phyloP scores from a whole-genome alignment of 352 stramenopile genomes.

The Pythium chondricola region DNA sequence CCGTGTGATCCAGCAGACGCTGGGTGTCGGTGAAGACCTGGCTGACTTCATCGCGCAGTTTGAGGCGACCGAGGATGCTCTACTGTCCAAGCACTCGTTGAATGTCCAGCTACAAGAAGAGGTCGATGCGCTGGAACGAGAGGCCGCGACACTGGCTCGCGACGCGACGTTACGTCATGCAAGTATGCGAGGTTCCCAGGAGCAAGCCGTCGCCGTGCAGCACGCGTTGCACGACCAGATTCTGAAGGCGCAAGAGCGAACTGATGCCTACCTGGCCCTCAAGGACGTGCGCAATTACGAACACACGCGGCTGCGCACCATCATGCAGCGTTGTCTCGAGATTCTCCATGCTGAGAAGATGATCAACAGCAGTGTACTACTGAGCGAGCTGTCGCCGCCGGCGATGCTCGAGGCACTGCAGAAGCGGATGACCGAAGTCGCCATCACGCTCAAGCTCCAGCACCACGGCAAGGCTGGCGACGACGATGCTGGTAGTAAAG shows the following conservation, averaged over 20 bases:
- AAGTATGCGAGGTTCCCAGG: slow-evolving; percentile 27
- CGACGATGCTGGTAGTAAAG: neutral
- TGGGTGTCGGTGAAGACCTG: slow-evolving; percentile 19
- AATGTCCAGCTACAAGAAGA: slow-evolving; percentile 49
- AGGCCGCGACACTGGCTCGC: slow-evolving; percentile 19
- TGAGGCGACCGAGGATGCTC: slow-evolving; percentile 42
- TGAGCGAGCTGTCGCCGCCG: slow-evolving; percentile 42
- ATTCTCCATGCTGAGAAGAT: slow-evolving; percentile 43
- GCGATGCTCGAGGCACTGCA: slow-evolving; percentile 51
- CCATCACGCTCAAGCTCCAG: slow-evolving; percentile 50
- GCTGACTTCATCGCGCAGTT: slow-evolving; percentile 42
- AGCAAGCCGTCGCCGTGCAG: slow-evolving; percentile 26
- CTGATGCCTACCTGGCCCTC: slow-evolving; percentile 44
- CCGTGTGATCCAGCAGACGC: slow-evolving; percentile 39
- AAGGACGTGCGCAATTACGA: slow-evolving; percentile 46
- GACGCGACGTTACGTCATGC: slow-evolving; percentile 29
- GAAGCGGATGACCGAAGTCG: slow-evolving; percentile 62
- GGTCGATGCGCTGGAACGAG: slow-evolving; percentile 28
- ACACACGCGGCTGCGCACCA: slow-evolving; percentile 29
- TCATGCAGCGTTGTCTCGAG: slow-evolving; percentile 63
- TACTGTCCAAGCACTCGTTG: slow-evolving; percentile 61
- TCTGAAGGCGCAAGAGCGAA: slow-evolving; percentile 19
- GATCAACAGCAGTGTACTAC: slow-evolving; percentile 21
- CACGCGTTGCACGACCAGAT: slow-evolving; percentile 31
- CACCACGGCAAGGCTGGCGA: slow-evolving; percentile 24